Evolutionary conservation across 2,329 filamentous ascomycete species (phyloP).

Genomic region (Calonectria honghensis): DNA sequence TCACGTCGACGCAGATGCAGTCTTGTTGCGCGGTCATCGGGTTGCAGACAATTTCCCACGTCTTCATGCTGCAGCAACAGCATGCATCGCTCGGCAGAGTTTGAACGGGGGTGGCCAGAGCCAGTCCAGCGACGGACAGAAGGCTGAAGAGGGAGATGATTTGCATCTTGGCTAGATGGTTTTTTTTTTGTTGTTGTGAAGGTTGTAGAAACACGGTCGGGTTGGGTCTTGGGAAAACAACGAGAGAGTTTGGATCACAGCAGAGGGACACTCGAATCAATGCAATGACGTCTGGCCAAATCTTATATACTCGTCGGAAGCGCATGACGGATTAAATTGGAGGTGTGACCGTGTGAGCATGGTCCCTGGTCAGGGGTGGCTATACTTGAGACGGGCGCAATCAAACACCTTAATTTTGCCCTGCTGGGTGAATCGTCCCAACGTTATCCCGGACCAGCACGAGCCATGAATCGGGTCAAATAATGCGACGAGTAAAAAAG

Average conservation of each 20-base stretch:
- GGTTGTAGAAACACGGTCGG: not conserved
- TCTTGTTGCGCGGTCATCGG: constrained; percentile 4
- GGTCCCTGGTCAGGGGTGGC: constrained; percentile 20
- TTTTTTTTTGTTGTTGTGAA: not conserved
- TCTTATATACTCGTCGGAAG: constrained; percentile 4
- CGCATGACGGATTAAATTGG: constrained; percentile 14
- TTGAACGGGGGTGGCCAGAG: constrained; percentile 1
- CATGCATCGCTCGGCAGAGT: constrained; percentile 3
- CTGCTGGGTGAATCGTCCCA: not conserved
- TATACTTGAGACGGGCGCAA: constrained; percentile 16
- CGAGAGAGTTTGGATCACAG: not conserved
- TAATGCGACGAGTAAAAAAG: not conserved
- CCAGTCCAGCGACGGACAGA: constrained; percentile 2
- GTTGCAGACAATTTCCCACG: constrained; percentile 22
- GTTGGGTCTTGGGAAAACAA: not conserved
- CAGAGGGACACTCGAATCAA: not conserved
- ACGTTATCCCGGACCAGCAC: not conserved
- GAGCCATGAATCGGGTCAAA: not conserved
- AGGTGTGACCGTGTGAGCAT: constrained; percentile 13
- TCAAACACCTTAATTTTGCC: constrained; percentile 18
- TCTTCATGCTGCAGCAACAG: constrained; percentile 18
- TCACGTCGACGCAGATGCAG: constrained; percentile 11
- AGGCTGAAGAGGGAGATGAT: constrained; percentile 12
- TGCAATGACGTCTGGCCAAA: constrained; percentile 16
- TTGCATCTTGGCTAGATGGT: not conserved